Evolutionary conservation across 2,329 filamentous ascomycete species (phyloP).

Genomic region (Exophiala dermatitidis): DNA sequence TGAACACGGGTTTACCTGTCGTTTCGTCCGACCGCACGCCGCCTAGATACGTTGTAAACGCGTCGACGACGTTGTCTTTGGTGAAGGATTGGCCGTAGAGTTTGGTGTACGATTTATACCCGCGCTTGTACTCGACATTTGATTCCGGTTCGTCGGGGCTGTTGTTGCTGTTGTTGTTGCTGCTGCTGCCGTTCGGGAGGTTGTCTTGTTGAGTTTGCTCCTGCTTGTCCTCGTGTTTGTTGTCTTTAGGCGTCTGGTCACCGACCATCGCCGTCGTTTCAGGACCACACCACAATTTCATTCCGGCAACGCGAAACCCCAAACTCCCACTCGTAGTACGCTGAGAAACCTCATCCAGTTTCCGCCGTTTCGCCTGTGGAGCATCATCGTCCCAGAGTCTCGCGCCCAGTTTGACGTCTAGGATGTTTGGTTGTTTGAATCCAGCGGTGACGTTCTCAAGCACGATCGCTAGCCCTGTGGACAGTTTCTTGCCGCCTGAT

Average conservation of each 20-base stretch:
- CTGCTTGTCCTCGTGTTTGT: too few relatives aligned
- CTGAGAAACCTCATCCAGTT: slow-evolving; percentile 19
- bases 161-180: slow-evolving; percentile 35
- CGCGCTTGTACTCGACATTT: slow-evolving; percentile 36
- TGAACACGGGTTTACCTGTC: slow-evolving; percentile 13
- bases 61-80: slow-evolving; percentile 47
- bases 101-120: slow-evolving; percentile 57
- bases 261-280: slow-evolving; percentile 9
- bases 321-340: slow-evolving; percentile 35
- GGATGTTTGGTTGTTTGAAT: slow-evolving; percentile 76
- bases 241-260: too few relatives aligned
- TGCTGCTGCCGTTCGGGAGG: slow-evolving; percentile 44
- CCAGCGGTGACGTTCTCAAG: slow-evolving; percentile 76
- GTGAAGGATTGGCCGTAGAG: slow-evolving; percentile 57
- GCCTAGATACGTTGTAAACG: slow-evolving; percentile 51
- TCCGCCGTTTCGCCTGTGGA: slow-evolving; percentile 36
- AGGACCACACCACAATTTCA: slow-evolving; percentile 51
- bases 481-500: slow-evolving; percentile 56
- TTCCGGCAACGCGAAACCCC: slow-evolving; percentile 59
- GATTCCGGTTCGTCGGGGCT: slow-evolving; percentile 31
- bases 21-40: slow-evolving; percentile 23
- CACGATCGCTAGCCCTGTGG: slow-evolving; percentile 72
- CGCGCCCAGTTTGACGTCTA: slow-evolving; percentile 86
- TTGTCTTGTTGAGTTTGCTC: too few relatives aligned
- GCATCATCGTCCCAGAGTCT: slow-evolving; percentile 75